phyloP scores from a whole-genome alignment of 768 basidiomycete genomes.

The Hirschioporus abietinus region DNA sequence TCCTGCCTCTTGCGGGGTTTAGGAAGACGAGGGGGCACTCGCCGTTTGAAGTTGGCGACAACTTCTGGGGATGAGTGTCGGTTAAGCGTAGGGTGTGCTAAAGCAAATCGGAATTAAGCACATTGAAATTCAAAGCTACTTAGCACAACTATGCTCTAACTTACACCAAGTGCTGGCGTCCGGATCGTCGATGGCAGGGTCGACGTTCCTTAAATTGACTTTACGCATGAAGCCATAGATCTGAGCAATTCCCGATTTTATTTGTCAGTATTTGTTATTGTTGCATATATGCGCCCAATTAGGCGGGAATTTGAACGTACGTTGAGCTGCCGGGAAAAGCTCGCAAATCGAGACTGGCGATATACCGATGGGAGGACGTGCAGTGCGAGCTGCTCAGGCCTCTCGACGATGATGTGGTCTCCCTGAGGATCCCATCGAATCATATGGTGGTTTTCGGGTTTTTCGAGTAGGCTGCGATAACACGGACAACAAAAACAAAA shows the following conservation, averaged over 20 bases:
- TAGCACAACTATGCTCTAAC: conserved; percentile 28
- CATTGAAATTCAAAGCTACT: conserved; percentile 15
- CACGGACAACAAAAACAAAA: conserved; percentile 17
- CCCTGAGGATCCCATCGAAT: conserved; percentile 94
- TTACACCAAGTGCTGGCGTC: conserved; percentile 96
- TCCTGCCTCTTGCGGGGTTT: conserved; percentile 79
- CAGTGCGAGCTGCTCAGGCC: conserved; percentile 88
- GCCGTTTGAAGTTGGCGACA: conserved; percentile 91
- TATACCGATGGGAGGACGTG: conserved; percentile 93
- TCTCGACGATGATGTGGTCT: conserved; percentile 92
- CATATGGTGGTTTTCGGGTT: conserved; percentile 93
- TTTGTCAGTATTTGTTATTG: conserved; percentile 11
- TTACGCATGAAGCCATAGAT: conserved; percentile 99
- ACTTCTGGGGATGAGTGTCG: conserved; percentile 87
- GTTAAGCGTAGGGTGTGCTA: conserved; percentile 89
- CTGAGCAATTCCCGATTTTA: conserved; percentile 34
- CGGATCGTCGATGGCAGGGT: conserved; percentile 91
- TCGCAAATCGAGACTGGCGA: conserved; percentile 93
- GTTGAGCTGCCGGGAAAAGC: conserved; percentile 96
- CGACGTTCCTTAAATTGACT: conserved; percentile 91
- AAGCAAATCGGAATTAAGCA: conserved; percentile 9
- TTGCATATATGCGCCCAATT: conserved; percentile 21
- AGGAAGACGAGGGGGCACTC: conserved; percentile 88
- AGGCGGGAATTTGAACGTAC: conserved; percentile 46
- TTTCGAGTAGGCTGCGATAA: conserved; percentile 67